Conservation (phyloP, 2,329 filamentous ascomycete species). For the Diaporthe vaccinii region DNA sequence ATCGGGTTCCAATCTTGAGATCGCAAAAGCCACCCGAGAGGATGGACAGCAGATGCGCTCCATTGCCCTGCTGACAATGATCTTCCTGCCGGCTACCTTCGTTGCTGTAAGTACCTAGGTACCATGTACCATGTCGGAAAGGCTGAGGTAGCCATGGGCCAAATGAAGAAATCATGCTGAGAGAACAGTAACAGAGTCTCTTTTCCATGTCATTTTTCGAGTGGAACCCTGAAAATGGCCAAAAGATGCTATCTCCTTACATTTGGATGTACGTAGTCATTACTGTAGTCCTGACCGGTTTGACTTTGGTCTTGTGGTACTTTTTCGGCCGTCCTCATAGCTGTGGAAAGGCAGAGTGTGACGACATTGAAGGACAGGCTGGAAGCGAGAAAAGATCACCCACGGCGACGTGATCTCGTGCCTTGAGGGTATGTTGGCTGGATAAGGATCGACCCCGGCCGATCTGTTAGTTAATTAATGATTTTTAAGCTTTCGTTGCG, state of each 20-base stretch:
- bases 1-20: not conserved
- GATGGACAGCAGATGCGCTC: conserved; percentile 11
- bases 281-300: not conserved
- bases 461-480: no score
- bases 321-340: not conserved
- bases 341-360: not conserved
- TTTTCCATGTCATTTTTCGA: conserved; percentile 8
- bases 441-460: not conserved
- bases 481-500: no score
- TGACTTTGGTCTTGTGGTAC: not conserved
- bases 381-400: not conserved
- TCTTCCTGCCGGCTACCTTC: conserved; percentile 15
- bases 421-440: not conserved
- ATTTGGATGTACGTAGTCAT: conserved; percentile 11
- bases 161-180: not conserved
- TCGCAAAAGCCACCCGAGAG: not conserved
- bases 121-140: no score
- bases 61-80: not conserved
- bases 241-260: not conserved
- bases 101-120: conserved; percentile 22
- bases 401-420: not conserved
- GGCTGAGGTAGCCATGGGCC: fast-evolving
- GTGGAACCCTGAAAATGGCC: conserved; percentile 1
- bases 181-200: not conserved
- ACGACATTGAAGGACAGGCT: not conserved